These are phyloP conservation scores for Cladophialophora yegresii DNA, from an alignment of 2,329 filamentous ascomycete genomes.

Conservation along the genomic window DNA sequence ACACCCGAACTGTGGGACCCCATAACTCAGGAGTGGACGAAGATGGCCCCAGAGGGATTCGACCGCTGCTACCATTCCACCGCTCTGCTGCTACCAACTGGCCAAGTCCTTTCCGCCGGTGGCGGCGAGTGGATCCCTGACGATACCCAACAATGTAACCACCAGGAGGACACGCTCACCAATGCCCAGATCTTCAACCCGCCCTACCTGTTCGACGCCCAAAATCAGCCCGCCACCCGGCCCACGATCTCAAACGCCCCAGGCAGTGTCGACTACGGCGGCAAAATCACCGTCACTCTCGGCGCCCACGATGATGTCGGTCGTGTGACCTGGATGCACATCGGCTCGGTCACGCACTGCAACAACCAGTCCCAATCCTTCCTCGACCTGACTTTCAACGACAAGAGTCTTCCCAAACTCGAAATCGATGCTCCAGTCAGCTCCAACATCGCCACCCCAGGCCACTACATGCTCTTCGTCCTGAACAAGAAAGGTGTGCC, in stretches of 20 bases:
- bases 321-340: background rate
- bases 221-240: background rate
- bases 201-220: background rate
- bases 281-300: background rate
- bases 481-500: background rate
- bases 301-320: background rate
- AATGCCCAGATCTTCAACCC: conserved; percentile 2
- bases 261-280: background rate
- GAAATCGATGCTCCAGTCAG: background rate
- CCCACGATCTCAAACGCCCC: background rate
- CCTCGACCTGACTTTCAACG: background rate
- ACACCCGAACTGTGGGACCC: background rate
- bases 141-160: background rate
- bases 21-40: background rate
- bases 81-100: background rate
- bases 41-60: background rate
- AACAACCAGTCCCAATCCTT: background rate
- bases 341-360: conserved; percentile 1
- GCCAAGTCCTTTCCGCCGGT: background rate
- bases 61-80: conserved; percentile 1
- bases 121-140: background rate
- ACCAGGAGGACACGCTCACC: background rate
- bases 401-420: background rate
- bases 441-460: background rate
- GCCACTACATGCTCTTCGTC: conserved; percentile 3